Conservation (phyloP, 371 early-diverging fungal species). For the Dichotomocladium elegans region DNA sequence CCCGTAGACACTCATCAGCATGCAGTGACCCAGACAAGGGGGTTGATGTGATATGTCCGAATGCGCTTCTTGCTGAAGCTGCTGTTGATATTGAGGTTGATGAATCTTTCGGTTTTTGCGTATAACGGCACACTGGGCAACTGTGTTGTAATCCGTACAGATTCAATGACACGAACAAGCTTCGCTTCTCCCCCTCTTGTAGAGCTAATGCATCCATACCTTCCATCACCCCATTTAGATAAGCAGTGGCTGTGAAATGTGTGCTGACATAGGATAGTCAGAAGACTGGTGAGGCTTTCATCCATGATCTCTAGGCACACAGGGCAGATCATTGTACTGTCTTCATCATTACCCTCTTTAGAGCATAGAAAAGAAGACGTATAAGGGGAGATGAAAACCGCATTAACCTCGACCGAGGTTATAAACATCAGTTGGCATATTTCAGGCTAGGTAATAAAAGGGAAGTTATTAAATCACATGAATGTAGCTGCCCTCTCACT, state of each 20-base stretch:
- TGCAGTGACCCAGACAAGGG: too few species aligned
- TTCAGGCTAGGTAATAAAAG: constrained; percentile 67
- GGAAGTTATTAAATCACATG: not conserved
- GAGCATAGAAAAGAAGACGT: constrained; percentile 51
- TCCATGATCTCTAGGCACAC: constrained; percentile 94
- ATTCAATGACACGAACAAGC: not conserved
- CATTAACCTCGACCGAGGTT: constrained; percentile 56
- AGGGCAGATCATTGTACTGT: constrained; percentile 86
- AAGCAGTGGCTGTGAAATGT: constrained; percentile 90
- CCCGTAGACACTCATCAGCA: not conserved
- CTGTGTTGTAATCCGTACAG: too few species aligned
- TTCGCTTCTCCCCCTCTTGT: not conserved
- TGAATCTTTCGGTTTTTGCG: constrained; percentile 35
- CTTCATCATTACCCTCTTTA: constrained; percentile 13
- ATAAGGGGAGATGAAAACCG: constrained; percentile 48
- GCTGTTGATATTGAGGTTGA: constrained; percentile 12
- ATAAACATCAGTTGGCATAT: constrained; percentile 73
- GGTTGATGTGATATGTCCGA: too few species aligned
- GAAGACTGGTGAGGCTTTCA: constrained; percentile 71
- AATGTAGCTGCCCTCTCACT: not conserved
- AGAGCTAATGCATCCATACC: constrained; percentile 9
- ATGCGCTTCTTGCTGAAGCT: constrained; percentile 9
- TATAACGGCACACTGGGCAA: constrained; percentile 94
- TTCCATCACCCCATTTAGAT: constrained; percentile 84
- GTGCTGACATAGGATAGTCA: constrained; percentile 93